Conservation (phyloP, 768 basidiomycete species). For the Russula ochroleuca region DNA sequence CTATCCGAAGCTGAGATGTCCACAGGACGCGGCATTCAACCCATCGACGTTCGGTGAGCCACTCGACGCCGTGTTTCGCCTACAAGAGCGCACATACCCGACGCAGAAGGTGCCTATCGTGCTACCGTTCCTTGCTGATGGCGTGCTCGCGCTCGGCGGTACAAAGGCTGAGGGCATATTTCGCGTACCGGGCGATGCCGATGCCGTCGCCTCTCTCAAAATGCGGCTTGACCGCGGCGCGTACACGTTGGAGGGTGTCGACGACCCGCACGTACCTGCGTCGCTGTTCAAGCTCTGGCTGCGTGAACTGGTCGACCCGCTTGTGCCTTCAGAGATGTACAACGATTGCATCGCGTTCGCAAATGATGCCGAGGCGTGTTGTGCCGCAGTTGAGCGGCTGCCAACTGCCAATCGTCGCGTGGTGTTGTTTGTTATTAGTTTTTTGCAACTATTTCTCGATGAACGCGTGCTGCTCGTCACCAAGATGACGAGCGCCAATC, state of each 20-base stretch:
- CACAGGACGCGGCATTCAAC: constrained; percentile 86
- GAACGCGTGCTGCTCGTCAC: constrained; percentile 66
- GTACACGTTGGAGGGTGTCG: constrained; percentile 84
- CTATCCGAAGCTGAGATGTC: constrained; percentile 4
- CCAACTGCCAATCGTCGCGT: constrained; percentile 86
- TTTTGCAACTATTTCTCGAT: constrained; percentile 80
- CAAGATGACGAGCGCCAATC: constrained; percentile 87
- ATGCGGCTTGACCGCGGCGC: constrained; percentile 87
- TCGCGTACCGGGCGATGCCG: constrained; percentile 86
- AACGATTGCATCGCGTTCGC: constrained; percentile 79
- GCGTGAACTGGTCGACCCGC: constrained; percentile 86
- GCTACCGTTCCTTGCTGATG: constrained; percentile 88
- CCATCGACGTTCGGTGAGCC: constrained; percentile 93
- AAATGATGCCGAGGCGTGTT: constrained; percentile 61
- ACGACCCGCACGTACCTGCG: constrained; percentile 87
- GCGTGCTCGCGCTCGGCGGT: constrained; percentile 85
- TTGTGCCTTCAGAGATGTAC: constrained; percentile 87
- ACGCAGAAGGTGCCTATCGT: constrained; percentile 85
- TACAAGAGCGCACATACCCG: constrained; percentile 85
- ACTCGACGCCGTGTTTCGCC: constrained; percentile 73
- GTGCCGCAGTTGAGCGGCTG: constrained; percentile 68
- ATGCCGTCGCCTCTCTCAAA: constrained; percentile 83
- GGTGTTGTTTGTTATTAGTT: constrained; percentile 83
- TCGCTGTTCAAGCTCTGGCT: constrained; percentile 92
- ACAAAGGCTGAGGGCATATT: constrained; percentile 87